phyloP scores from a whole-genome alignment of 1,284 basidiomycete species.

The Xerocomus minutiporus region DNA sequence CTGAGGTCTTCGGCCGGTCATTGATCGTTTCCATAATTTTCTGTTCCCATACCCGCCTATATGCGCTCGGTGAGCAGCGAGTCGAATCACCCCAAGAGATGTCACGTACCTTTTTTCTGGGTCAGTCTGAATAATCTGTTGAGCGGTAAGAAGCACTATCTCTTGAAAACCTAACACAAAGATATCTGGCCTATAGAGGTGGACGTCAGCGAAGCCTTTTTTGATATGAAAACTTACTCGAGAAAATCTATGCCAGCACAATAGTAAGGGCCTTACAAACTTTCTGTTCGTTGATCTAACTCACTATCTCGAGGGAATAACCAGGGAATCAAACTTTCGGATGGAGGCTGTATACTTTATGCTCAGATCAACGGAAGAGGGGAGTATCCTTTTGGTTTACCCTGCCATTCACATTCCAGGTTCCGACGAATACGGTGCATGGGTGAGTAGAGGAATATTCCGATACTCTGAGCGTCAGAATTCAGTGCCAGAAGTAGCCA shows the following conservation, averaged over 20 bases:
- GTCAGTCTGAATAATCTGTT: conserved; percentile 95
- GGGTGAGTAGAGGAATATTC: conserved; percentile 83
- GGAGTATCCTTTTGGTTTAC: conserved; percentile 39
- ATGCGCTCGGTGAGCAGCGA: conserved; percentile 1
- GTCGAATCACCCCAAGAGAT: neutral
- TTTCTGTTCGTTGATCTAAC: conserved; percentile 23
- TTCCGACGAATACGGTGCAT: conserved; percentile 82
- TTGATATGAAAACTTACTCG: conserved; percentile 45
- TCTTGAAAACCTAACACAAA: conserved; percentile 96
- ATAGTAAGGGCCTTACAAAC: conserved; percentile 5
- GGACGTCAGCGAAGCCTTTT: conserved; percentile 2
- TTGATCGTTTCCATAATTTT: conserved; percentile 79
- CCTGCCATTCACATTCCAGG: conserved; percentile 94
- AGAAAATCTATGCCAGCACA: conserved; percentile 39
- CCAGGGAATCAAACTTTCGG: conserved; percentile 87
- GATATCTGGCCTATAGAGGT: conserved; percentile 69
- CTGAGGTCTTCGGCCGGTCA: conserved; percentile 58
- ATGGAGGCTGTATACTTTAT: conserved; percentile 50
- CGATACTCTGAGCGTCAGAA: conserved; percentile 45
- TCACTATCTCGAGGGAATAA: conserved; percentile 76
- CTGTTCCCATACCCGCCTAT: conserved; percentile 82
- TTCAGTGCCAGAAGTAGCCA: neutral
- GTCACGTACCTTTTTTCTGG: conserved; percentile 76
- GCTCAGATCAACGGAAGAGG: conserved; percentile 13
- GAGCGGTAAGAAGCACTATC: conserved; percentile 93